phyloP scores from a whole-genome alignment of 208 protist genomes.

The Wallacemonas sp. region DNA sequence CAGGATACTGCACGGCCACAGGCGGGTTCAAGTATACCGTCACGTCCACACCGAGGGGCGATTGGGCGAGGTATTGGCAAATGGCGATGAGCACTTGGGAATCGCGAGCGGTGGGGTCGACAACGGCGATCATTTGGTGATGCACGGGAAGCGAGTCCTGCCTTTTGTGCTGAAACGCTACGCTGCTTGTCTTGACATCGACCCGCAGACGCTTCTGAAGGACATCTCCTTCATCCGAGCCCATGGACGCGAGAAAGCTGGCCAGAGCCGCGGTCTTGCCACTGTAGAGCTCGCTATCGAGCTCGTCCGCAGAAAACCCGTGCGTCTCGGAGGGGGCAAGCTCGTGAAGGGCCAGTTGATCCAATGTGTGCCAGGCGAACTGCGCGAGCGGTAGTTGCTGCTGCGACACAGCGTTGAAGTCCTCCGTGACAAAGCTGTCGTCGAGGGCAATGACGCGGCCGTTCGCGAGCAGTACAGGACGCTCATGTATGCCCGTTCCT shows the following conservation, averaged over 20 bases:
- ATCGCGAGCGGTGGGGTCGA: slow-evolving; percentile 87
- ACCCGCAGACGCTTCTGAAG: not conserved
- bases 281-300: slow-evolving; percentile 42
- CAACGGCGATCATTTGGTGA: slow-evolving; percentile 62
- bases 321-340: slow-evolving; percentile 16
- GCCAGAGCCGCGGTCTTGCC: slow-evolving; percentile 39
- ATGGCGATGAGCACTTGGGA: slow-evolving; percentile 88
- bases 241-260: slow-evolving; percentile 6
- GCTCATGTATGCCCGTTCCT: not conserved
- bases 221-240: not conserved
- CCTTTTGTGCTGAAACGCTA: not conserved
- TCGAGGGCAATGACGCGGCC: slow-evolving; percentile 46
- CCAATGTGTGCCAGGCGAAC: slow-evolving; percentile 21
- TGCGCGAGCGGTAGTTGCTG: slow-evolving; percentile 24
- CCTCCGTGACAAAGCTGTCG: slow-evolving; percentile 31
- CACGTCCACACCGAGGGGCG: slow-evolving; percentile 44
- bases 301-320: slow-evolving; percentile 25
- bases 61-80: slow-evolving; percentile 52
- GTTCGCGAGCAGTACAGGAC: slow-evolving; percentile 36
- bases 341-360: slow-evolving; percentile 36
- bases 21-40: slow-evolving; percentile 79
- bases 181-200: not conserved
- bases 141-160: not conserved
- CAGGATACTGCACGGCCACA: slow-evolving; percentile 54
- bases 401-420: slow-evolving; percentile 28